Evolutionary conservation across 257 asterid species (phyloP).

Genomic region (Osmanthus fragrans): DNA sequence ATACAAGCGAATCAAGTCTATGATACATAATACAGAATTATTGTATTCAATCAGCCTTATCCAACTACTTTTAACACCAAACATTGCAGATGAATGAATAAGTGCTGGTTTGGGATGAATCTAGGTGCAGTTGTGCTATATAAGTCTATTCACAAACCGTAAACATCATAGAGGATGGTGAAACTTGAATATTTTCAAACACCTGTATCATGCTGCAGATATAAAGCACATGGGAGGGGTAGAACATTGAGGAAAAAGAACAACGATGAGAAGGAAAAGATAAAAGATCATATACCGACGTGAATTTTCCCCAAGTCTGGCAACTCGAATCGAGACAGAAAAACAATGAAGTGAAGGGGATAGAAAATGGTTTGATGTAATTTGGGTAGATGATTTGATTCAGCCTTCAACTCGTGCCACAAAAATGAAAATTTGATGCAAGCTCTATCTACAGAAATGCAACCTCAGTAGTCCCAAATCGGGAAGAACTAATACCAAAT

Average conservation of each 20-base stretch:
- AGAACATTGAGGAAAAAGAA: neutral
- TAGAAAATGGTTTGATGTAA: neutral
- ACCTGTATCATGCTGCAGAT: neutral
- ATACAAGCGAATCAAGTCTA: conserved; percentile 1
- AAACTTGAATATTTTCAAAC: neutral
- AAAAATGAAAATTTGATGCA: neutral
- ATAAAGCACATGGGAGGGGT: neutral
- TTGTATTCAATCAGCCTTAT: neutral
- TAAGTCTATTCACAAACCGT: neutral
- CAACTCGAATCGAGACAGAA: neutral
- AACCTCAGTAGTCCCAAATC: neutral
- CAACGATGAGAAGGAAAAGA: neutral
- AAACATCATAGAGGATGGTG: neutral
- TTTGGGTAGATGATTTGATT: neutral
- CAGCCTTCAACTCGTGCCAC: neutral
- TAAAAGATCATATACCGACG: neutral
- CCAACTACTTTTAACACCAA: conserved; percentile 2
- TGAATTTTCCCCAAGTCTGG: neutral
- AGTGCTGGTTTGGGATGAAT: neutral
- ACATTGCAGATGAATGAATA: neutral
- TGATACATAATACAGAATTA: conserved; percentile 14
- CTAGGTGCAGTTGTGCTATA: neutral
- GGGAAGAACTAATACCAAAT: neutral
- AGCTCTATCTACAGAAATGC: neutral
- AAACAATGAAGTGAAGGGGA: neutral